These are phyloP conservation scores for Malassezia pachydermatis DNA, from an alignment of 1,284 basidiomycete genomes.

Conservation along the genomic window DNA sequence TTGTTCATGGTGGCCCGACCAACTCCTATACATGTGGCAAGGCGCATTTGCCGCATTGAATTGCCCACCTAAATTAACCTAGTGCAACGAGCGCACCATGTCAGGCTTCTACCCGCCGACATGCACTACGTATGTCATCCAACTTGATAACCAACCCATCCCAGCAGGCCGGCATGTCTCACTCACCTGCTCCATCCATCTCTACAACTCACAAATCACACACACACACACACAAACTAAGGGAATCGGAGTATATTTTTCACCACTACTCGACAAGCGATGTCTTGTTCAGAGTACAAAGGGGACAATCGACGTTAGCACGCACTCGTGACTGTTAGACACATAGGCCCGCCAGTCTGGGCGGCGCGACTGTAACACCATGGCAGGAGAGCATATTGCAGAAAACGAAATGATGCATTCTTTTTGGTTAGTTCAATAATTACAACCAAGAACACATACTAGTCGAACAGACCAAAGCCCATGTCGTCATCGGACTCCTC, in stretches of 20 bases:
- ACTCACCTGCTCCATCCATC: too few relatives aligned
- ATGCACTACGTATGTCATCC: too few relatives aligned
- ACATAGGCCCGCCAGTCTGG: neutral
- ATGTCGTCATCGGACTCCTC: conserved; percentile 40
- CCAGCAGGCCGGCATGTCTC: too few relatives aligned
- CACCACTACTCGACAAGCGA: conserved; percentile 15
- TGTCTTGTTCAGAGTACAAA: conserved; percentile 9
- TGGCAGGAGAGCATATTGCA: neutral
- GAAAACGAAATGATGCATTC: conserved; percentile 8
- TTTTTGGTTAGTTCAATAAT: neutral
- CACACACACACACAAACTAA: neutral
- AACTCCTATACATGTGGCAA: neutral
- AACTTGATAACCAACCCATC: too few relatives aligned
- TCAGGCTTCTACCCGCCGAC: too few relatives aligned
- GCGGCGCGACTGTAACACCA: conserved; percentile 11
- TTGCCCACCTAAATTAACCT: too few relatives aligned
- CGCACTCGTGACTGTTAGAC: neutral
- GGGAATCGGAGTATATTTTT: conserved; percentile 21
- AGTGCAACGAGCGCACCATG: neutral
- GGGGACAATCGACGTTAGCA: conserved; percentile 5
- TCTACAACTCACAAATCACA: neutral
- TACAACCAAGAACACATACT: conserved; percentile 3
- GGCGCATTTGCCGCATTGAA: too few relatives aligned
- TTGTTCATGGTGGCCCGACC: neutral
- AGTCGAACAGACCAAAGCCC: conserved; percentile 23